A percentile compares a stretch with the other conserved stretches of the same genome.
phyloP scores from a whole-genome alignment of 2,329 filamentous ascomycete species.

The Talaromyces sp. region DNA sequence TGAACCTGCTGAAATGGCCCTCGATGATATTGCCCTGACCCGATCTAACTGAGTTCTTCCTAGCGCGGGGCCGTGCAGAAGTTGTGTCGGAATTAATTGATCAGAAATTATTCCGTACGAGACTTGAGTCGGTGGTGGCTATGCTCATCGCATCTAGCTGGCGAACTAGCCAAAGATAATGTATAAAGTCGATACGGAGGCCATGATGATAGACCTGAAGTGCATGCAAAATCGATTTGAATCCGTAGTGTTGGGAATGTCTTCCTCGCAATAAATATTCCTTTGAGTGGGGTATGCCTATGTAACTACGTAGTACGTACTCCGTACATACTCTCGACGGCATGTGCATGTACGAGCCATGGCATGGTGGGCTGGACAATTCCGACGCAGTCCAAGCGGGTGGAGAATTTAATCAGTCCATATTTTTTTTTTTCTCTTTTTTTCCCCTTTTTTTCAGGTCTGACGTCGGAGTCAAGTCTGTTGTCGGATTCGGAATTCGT shows the following conservation, averaged over 20 bases:
- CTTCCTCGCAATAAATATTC: background rate
- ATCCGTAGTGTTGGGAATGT: background rate
- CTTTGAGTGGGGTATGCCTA: background rate
- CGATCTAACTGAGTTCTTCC: background rate
- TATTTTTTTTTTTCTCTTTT: too few relatives aligned
- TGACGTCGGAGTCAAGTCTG: slow-evolving; percentile 1
- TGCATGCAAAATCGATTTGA: background rate
- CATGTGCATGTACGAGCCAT: background rate
- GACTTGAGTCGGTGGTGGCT: slow-evolving; percentile 5
- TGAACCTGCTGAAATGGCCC: background rate
- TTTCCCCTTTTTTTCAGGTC: too few relatives aligned
- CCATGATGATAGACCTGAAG: background rate
- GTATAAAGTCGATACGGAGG: background rate
- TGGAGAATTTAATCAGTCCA: slow-evolving; percentile 1
- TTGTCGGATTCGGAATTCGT: slow-evolving; percentile 5
- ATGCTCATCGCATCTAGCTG: background rate
- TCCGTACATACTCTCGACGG: background rate
- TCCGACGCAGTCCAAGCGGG: background rate
- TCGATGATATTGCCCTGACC: background rate
- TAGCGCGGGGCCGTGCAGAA: slow-evolving; percentile 2
- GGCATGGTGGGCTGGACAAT: too few relatives aligned
- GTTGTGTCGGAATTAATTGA: background rate
- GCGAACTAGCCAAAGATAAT: background rate
- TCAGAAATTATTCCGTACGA: background rate
- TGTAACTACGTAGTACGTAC: background rate